These are phyloP conservation scores for Thielaviopsis ethacetica DNA, from an alignment of 2,329 filamentous ascomycete species.

Conservation along the genomic window DNA sequence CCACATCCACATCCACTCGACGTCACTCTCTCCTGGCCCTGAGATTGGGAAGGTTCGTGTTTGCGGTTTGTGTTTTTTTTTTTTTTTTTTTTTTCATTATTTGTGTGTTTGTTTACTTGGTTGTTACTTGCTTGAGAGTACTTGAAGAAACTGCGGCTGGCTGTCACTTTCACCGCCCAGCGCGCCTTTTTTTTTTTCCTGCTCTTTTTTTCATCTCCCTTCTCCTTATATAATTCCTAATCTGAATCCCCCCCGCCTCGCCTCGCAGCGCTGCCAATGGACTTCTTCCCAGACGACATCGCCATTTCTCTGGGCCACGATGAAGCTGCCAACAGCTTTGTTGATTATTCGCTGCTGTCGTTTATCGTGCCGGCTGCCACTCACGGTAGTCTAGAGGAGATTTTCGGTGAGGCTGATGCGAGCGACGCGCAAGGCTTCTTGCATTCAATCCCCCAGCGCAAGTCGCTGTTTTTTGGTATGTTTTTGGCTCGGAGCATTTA, in stretches of 20 bases:
- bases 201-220: not conserved
- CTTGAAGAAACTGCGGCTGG: not conserved
- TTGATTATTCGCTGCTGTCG: slow-evolving; percentile 41
- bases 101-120: not conserved
- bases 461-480: slow-evolving; percentile 58
- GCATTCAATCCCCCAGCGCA: slow-evolving; percentile 42
- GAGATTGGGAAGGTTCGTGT: not conserved
- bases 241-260: not conserved
- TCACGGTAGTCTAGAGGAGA: slow-evolving; percentile 35
- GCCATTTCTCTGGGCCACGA: slow-evolving; percentile 16
- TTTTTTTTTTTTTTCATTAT: too few species aligned
- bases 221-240: not conserved
- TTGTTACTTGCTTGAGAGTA: too few species aligned
- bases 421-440: slow-evolving; percentile 31
- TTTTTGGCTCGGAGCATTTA: slow-evolving; percentile 5
- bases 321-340: slow-evolving; percentile 27
- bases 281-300: slow-evolving; percentile 18
- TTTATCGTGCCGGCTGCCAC: slow-evolving; percentile 45
- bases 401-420: slow-evolving; percentile 24
- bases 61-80: too few species aligned
- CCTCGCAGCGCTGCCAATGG: slow-evolving; percentile 14
- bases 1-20: not conserved
- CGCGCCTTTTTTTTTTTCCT: not conserved
- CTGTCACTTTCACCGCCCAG: not conserved
- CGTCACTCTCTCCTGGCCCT: not conserved